phyloP scores from a whole-genome alignment of 441 rosid species.

The Arabidopsis hybrid region DNA sequence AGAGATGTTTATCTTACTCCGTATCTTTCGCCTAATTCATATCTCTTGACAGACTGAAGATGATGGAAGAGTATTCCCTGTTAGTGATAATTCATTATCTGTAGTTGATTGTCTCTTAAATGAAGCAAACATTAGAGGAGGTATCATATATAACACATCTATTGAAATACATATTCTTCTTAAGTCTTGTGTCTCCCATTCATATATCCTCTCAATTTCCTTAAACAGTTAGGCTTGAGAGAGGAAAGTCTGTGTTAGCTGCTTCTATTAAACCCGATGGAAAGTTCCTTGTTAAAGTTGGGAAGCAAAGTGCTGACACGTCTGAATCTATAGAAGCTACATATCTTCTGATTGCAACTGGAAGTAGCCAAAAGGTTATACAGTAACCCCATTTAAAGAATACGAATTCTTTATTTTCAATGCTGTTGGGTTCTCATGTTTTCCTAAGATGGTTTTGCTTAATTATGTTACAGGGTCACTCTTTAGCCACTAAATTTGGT shows the following conservation, averaged over 20 bases:
- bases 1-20: background rate
- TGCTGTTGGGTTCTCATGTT: slow-evolving; percentile 4
- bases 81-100: slow-evolving; percentile 73
- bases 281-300: slow-evolving; percentile 72
- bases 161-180: background rate
- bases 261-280: slow-evolving; percentile 57
- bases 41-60: slow-evolving; percentile 64
- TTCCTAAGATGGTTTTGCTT: background rate
- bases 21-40: slow-evolving; percentile 33
- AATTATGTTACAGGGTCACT: slow-evolving; percentile 60
- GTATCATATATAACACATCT: slow-evolving; percentile 44
- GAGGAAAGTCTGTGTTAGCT: slow-evolving; percentile 69
- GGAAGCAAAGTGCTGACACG: slow-evolving; percentile 54
- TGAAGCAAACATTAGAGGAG: slow-evolving; percentile 73
- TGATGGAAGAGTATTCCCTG: slow-evolving; percentile 91
- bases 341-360: slow-evolving; percentile 84
- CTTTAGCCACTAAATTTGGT: slow-evolving; percentile 77
- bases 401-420: slow-evolving; percentile 4
- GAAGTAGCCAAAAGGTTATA: slow-evolving; percentile 82
- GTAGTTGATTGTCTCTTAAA: slow-evolving; percentile 80
- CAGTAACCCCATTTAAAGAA: slow-evolving; percentile 22
- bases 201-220: background rate
- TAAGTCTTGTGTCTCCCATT: background rate
- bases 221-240: slow-evolving; percentile 73
- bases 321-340: slow-evolving; percentile 69